phyloP scores from a whole-genome alignment of 176 grass and related monocot species.

The Zoysia pacifica region DNA sequence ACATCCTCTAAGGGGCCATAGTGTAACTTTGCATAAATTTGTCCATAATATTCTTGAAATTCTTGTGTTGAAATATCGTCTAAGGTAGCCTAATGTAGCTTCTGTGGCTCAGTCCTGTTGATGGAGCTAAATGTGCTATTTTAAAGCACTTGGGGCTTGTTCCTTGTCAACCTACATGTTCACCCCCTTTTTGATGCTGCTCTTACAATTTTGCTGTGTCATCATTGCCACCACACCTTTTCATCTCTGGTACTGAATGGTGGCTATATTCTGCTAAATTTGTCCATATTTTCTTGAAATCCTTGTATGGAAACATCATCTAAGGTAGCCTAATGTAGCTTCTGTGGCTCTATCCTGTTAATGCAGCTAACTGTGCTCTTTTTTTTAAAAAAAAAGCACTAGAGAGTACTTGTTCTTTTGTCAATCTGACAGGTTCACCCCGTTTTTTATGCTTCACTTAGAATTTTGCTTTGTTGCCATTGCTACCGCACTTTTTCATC shows the following conservation, averaged over 20 bases:
- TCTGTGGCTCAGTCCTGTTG: neutral
- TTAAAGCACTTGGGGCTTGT: neutral
- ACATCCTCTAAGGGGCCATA: neutral
- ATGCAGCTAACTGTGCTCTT: neutral
- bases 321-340: neutral
- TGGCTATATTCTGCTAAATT: conserved; percentile 2
- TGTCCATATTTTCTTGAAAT: neutral
- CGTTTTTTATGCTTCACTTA: neutral
- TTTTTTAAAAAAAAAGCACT: neutral
- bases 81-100: neutral
- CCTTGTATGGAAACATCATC: neutral
- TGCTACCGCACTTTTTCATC: neutral
- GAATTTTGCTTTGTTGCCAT: neutral
- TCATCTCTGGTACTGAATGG: neutral
- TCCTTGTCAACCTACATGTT: conserved; percentile 19
- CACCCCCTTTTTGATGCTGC: conserved; percentile 17
- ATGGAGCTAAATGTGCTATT: neutral
- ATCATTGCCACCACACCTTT: neutral
- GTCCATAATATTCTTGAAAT: conserved; percentile 11
- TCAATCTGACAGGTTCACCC: conserved; percentile 33
- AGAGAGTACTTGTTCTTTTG: neutral
- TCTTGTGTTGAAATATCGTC: neutral
- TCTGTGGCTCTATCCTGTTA: neutral
- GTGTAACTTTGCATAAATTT: neutral
- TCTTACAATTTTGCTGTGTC: conserved; percentile 11